These are phyloP conservation scores for Mycena pura DNA, from an alignment of 768 basidiomycete species.

Conservation along the genomic window DNA sequence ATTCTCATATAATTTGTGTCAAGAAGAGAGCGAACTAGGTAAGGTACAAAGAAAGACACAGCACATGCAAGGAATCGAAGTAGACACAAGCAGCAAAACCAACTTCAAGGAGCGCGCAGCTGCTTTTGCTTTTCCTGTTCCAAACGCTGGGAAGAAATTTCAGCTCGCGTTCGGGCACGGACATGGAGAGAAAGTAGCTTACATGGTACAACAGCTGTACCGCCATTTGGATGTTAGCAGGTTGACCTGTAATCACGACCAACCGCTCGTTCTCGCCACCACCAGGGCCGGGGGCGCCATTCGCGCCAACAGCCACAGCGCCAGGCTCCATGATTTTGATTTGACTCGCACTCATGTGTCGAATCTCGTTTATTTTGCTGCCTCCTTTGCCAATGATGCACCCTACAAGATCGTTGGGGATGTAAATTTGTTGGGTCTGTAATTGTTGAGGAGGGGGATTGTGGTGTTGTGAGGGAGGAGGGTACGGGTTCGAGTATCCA, in stretches of 20 bases:
- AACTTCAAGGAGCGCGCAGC: constrained; percentile 47
- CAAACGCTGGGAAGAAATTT: constrained; percentile 60
- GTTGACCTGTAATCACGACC: constrained; percentile 97
- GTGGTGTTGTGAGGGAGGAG: constrained; percentile 50
- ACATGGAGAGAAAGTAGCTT: constrained; percentile 35
- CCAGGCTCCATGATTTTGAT: constrained; percentile 99
- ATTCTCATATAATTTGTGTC: not conserved
- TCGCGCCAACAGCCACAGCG: constrained; percentile 69
- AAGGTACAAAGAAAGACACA: constrained; percentile 7
- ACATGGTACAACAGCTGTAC: constrained; percentile 90
- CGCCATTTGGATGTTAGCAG: constrained; percentile 94
- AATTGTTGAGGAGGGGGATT: constrained; percentile 70
- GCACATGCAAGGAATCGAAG: constrained; percentile 5
- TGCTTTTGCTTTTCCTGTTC: constrained; percentile 94
- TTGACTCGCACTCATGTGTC: constrained; percentile 92
- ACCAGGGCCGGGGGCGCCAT: constrained; percentile 72
- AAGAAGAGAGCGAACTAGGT: constrained; percentile 15
- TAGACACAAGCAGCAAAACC: constrained; percentile 6
- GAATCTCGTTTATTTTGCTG: constrained; percentile 98
- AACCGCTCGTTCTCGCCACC: constrained; percentile 86
- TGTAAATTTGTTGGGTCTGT: constrained; percentile 97
- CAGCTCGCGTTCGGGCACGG: not conserved
- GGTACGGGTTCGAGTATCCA: constrained; percentile 62
- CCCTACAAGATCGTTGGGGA: constrained; percentile 96
- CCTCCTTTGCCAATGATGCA: constrained; percentile 99